These are phyloP conservation scores for Starmerella potacharoeniae DNA, from an alignment of 805 yeast species.

Conservation along the genomic window DNA sequence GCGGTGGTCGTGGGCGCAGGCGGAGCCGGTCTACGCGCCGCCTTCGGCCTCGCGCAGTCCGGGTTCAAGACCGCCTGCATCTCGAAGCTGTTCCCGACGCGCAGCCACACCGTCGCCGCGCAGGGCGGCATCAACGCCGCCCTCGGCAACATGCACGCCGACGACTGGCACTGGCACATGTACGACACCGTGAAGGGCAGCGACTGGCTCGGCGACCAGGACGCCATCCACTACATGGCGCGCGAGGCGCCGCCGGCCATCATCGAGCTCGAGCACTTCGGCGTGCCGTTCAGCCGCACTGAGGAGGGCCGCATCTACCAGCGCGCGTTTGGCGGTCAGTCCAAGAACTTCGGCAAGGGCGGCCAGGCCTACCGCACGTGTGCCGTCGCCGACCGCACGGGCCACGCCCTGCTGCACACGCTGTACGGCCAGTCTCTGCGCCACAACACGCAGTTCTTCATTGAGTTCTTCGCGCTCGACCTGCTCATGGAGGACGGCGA, in stretches of 20 bases:
- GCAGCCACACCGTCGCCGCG: slow-evolving; percentile 98
- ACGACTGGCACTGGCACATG: slow-evolving; percentile 99
- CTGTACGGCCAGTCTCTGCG: slow-evolving; percentile 91
- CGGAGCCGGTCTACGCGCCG: slow-evolving; percentile 98
- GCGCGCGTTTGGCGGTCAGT: slow-evolving; percentile 98
- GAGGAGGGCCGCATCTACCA: slow-evolving; percentile 95
- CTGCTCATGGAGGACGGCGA: slow-evolving; percentile 88
- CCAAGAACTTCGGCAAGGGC: slow-evolving; percentile 90
- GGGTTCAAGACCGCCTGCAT: slow-evolving; percentile 97
- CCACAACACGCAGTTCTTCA: slow-evolving; percentile 95
- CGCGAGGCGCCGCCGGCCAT: slow-evolving; percentile 94
- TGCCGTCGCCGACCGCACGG: slow-evolving; percentile 99
- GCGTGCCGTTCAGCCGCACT: slow-evolving; percentile 96
- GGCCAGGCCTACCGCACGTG: slow-evolving; percentile 99
- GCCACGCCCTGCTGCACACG: slow-evolving; percentile 92
- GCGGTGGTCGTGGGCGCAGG: slow-evolving; percentile 98
- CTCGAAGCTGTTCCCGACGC: slow-evolving; percentile 91
- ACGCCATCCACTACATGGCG: slow-evolving; percentile 98
- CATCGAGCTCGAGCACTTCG: slow-evolving; percentile 93
- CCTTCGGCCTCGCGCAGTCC: slow-evolving; percentile 92
- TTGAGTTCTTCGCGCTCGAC: slow-evolving; percentile 93
- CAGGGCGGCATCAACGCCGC: slow-evolving; percentile 99
- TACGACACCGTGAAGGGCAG: slow-evolving; percentile 98
- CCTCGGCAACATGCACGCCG: slow-evolving; percentile 94
- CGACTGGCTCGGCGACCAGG: slow-evolving; percentile 99